Conservation (phyloP, 805 yeast genomes). For the Candida chauliodis region DNA sequence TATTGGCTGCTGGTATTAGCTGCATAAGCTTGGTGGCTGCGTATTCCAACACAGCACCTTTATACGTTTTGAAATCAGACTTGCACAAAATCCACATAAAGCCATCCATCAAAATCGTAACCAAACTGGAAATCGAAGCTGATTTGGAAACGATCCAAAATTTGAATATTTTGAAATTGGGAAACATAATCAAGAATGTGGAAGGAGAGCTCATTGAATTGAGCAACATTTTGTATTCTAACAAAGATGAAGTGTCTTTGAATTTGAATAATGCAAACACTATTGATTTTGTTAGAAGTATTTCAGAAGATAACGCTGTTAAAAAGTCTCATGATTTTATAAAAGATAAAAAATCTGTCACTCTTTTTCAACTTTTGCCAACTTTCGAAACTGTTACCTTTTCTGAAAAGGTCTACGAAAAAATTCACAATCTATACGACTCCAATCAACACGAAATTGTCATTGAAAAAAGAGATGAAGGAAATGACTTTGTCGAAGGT, state of each 20-base stretch:
- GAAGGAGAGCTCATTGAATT: background rate
- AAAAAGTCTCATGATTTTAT: no score
- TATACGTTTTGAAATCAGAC: background rate
- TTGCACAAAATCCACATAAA: background rate
- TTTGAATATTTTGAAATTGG: background rate
- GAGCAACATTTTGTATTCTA: background rate
- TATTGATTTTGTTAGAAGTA: slow-evolving; percentile 15
- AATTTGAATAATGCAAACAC: background rate
- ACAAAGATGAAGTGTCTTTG: background rate
- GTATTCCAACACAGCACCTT: background rate
- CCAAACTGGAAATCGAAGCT: background rate
- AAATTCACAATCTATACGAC: slow-evolving; percentile 17
- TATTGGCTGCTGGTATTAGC: background rate
- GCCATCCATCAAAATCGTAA: background rate
- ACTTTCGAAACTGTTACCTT: background rate
- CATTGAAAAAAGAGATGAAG: slow-evolving; percentile 19
- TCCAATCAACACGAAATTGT: slow-evolving; percentile 8
- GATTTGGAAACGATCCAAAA: background rate
- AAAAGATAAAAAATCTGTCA: slow-evolving; percentile 3
- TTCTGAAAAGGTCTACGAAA: background rate
- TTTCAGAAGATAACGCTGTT: slow-evolving; percentile 12
- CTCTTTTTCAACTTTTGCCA: slow-evolving; percentile 8
- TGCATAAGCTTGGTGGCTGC: background rate
- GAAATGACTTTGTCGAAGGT: slow-evolving; percentile 9
- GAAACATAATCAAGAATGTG: no score